Conservation (phyloP, 2,329 filamentous ascomycete genomes). For the Claviceps sp. region DNA sequence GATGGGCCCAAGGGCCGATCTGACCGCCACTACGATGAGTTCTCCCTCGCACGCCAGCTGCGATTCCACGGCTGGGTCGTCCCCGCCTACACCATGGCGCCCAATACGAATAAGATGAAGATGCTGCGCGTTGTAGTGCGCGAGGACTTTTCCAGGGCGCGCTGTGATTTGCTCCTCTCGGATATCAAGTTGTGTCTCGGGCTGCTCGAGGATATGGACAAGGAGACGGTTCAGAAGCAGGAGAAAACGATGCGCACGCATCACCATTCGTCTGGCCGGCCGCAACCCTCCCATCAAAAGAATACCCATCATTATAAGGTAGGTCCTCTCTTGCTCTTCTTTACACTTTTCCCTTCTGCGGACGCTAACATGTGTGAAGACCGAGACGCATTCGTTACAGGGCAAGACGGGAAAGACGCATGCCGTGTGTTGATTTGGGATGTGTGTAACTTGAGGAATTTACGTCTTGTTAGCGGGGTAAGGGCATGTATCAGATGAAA, state of each 20-base stretch:
- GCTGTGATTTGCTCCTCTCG: constrained; percentile 64
- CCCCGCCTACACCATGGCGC: constrained; percentile 94
- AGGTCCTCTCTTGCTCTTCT: constrained; percentile 15
- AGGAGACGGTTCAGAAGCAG: constrained; percentile 54
- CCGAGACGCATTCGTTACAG: constrained; percentile 77
- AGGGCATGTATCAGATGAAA: too few species aligned
- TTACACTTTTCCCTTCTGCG: background rate
- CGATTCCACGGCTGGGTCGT: constrained; percentile 85
- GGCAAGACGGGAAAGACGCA: constrained; percentile 88
- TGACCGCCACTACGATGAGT: constrained; percentile 57
- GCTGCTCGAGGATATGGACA: constrained; percentile 61
- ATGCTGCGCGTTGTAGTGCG: constrained; percentile 86
- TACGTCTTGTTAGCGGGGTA: background rate
- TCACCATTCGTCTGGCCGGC: constrained; percentile 36
- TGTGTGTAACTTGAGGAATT: too few species aligned
- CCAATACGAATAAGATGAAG: constrained; percentile 70
- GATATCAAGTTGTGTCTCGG: constrained; percentile 70
- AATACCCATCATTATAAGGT: constrained; percentile 28
- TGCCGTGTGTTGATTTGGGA: constrained; percentile 51
- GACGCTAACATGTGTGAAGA: constrained; percentile 21
- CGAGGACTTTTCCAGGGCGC: constrained; percentile 75
- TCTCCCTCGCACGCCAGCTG: constrained; percentile 70
- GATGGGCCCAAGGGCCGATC: constrained; percentile 25
- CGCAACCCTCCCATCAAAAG: constrained; percentile 31
- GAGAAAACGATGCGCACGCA: constrained; percentile 51